Evolutionary conservation across 306 rosid genomes (phyloP).

Genomic region (Ziziphus jujuba): DNA sequence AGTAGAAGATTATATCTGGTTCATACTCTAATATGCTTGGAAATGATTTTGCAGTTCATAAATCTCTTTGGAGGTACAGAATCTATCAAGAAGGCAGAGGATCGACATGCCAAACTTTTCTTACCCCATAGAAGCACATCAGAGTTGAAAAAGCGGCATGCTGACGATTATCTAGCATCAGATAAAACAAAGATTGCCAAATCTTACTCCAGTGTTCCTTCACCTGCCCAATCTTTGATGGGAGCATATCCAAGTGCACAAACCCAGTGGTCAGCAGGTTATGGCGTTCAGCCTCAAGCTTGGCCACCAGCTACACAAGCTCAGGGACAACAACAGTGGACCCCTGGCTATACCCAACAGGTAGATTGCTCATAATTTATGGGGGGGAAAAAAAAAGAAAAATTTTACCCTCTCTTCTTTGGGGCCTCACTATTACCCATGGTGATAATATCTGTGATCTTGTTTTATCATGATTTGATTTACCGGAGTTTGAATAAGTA

Average conservation of each 20-base stretch:
- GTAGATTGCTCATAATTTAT: constrained; percentile 33
- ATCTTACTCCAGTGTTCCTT: constrained; percentile 64
- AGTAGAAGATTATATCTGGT: not conserved
- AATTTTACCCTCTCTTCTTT: too few relatives aligned
- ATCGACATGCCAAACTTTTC: constrained; percentile 91
- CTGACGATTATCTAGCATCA: constrained; percentile 84
- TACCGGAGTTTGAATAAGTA: not conserved
- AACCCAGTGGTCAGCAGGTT: constrained; percentile 79
- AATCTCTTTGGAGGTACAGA: constrained; percentile 89
- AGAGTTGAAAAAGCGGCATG: constrained; percentile 91
- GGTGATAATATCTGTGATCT: not conserved
- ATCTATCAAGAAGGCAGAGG: constrained; percentile 89
- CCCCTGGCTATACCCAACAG: constrained; percentile 87
- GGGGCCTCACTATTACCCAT: too few relatives aligned
- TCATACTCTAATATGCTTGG: constrained; percentile 12
- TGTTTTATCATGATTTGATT: not conserved
- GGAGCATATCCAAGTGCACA: constrained; percentile 86
- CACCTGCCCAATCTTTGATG: constrained; percentile 76
- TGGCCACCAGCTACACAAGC: constrained; percentile 92
- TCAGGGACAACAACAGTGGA: constrained; percentile 97
- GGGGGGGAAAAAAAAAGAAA: too few relatives aligned
- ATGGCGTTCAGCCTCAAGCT: constrained; percentile 85
- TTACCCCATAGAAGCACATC: constrained; percentile 77
- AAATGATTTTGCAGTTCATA: constrained; percentile 64
- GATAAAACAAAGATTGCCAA: constrained; percentile 77